Conservation (phyloP, 805 yeast species). For the Cyberlindnera saturnus region DNA sequence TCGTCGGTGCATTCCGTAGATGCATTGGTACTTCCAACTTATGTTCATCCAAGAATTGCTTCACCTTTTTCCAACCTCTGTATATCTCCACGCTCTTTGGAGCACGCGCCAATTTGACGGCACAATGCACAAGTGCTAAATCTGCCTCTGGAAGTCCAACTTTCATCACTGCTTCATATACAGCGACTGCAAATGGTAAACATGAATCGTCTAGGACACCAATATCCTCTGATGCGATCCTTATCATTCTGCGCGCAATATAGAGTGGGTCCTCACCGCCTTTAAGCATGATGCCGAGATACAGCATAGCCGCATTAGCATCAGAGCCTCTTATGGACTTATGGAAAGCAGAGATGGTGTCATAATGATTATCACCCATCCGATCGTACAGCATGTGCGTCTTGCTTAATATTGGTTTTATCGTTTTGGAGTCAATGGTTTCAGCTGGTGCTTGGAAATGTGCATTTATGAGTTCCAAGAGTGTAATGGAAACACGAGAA, state of each 20-base stretch:
- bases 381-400: conserved; percentile 69
- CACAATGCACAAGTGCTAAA: conserved; percentile 83
- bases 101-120: conserved; percentile 82
- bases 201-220: conserved; percentile 82
- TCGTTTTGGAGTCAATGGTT: conserved; percentile 10
- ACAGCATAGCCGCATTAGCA: conserved; percentile 85
- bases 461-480: conserved; percentile 50
- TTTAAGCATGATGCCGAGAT: conserved; percentile 78
- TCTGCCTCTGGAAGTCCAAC: conserved; percentile 96
- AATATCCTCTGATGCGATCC: conserved; percentile 93
- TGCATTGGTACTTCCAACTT: conserved; percentile 63
- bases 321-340: conserved; percentile 87
- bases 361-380: conserved; percentile 90
- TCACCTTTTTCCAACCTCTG: conserved; percentile 70
- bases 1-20: conserved; percentile 91
- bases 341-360: conserved; percentile 92
- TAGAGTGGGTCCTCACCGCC: conserved; percentile 95
- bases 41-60: conserved; percentile 46
- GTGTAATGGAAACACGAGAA: conserved; percentile 75
- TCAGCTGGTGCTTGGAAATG: conserved; percentile 26
- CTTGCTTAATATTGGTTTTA: conserved; percentile 40
- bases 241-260: conserved; percentile 83
- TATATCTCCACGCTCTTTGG: conserved; percentile 84
- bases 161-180: conserved; percentile 81
- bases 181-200: conserved; percentile 79